phyloP scores from a whole-genome alignment of 495 filamentous ascomycete species.

The Monascus purpureus region DNA sequence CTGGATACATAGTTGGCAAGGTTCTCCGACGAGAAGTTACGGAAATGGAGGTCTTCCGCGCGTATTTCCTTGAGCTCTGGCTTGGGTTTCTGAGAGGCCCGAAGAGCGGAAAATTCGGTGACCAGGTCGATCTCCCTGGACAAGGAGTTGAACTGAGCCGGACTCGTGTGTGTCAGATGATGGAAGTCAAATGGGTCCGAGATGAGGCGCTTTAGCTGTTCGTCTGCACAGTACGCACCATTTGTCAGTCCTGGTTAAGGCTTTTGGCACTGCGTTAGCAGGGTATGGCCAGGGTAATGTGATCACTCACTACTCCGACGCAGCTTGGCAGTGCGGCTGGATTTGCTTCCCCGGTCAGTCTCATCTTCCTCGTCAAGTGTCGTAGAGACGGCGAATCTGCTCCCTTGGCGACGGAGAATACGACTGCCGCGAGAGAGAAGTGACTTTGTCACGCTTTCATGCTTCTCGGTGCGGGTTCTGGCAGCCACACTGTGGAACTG shows the following conservation, averaged over 20 bases:
- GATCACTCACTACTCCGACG: slow-evolving; percentile 17
- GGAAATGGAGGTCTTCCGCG: slow-evolving; percentile 49
- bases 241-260: background rate
- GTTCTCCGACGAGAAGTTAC: slow-evolving; percentile 45
- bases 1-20: slow-evolving; percentile 11
- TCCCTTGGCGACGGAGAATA: slow-evolving; percentile 38
- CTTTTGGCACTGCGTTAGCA: no score
- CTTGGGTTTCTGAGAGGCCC: slow-evolving; percentile 49
- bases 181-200: slow-evolving; percentile 83
- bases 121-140: slow-evolving; percentile 46
- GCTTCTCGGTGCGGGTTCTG: slow-evolving; percentile 19
- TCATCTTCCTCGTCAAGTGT: slow-evolving; percentile 34
- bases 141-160: slow-evolving; percentile 45
- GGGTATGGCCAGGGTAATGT: no score
- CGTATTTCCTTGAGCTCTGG: slow-evolving; percentile 47
- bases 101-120: slow-evolving; percentile 52
- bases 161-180: slow-evolving; percentile 66
- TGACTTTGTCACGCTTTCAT: slow-evolving; percentile 27
- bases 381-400: slow-evolving; percentile 35
- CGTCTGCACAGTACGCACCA: slow-evolving; percentile 8
- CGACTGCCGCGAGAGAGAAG: slow-evolving; percentile 35
- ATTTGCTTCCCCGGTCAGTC: slow-evolving; percentile 7
- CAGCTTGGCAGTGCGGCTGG: slow-evolving; percentile 14
- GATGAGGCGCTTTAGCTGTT: slow-evolving; percentile 40
- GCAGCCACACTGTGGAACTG: slow-evolving; percentile 13